Conservation (phyloP, 805 yeast species). For the Candida sithepensis region DNA sequence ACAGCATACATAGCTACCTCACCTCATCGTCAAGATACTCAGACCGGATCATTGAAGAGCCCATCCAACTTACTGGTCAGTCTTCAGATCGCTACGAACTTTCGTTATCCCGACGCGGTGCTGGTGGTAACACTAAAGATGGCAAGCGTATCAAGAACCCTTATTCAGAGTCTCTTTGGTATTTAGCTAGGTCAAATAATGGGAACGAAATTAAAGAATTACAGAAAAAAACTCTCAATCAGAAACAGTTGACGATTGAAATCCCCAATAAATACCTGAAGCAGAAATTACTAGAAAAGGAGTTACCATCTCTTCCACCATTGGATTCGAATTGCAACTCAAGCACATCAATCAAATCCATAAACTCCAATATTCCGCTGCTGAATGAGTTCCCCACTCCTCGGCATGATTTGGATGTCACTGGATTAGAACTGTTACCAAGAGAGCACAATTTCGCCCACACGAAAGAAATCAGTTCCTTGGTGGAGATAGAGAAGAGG, state of each 20-base stretch:
- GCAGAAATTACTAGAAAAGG: neutral
- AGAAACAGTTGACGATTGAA: neutral
- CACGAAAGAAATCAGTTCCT: neutral
- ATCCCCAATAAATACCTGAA: neutral
- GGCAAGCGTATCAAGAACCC: slow-evolving; percentile 30
- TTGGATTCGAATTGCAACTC: neutral
- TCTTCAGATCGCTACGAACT: neutral
- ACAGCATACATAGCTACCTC: slow-evolving; percentile 1
- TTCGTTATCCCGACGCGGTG: neutral
- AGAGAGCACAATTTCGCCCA: neutral
- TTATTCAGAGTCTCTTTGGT: slow-evolving; percentile 42
- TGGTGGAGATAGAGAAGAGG: slow-evolving; percentile 33
- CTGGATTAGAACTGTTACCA: neutral
- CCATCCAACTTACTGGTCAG: neutral
- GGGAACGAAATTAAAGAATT: slow-evolving; percentile 33
- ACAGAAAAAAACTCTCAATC: slow-evolving; percentile 17
- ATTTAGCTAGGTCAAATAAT: slow-evolving; percentile 31
- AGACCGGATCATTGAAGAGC: neutral
- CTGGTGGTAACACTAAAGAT: neutral
- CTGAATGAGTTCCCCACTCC: slow-evolving; percentile 2
- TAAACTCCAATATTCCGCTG: neutral
- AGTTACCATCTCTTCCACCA: slow-evolving; percentile 4
- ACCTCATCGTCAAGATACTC: slow-evolving; percentile 19
- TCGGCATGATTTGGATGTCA: neutral
- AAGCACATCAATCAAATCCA: neutral